These are phyloP conservation scores for Pseudogymnoascus sp. DNA, from an alignment of 2,329 filamentous ascomycete genomes.

Conservation along the genomic window DNA sequence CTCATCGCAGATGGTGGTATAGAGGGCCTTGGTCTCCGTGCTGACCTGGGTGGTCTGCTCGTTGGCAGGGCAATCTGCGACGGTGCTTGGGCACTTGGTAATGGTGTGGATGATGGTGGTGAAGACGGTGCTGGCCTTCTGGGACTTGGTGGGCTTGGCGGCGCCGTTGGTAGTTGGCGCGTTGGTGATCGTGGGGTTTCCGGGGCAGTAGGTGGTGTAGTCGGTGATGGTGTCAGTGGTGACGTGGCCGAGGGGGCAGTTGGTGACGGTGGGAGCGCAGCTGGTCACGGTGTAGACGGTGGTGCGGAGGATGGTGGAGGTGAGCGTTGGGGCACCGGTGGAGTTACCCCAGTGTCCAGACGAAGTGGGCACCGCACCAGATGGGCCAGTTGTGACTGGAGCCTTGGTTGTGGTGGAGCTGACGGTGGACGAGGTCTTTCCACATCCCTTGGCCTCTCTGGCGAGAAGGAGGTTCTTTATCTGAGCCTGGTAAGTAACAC, in stretches of 20 bases:
- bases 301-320: conserved; percentile 21
- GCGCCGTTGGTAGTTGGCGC: conserved; percentile 9
- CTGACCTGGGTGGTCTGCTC: conserved; percentile 24
- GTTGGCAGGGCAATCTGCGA: conserved; percentile 31
- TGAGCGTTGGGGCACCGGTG: conserved; percentile 12
- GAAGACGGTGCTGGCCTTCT: conserved; percentile 12
- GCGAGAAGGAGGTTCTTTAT: conserved; percentile 10
- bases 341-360: background rate
- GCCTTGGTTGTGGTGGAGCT: background rate
- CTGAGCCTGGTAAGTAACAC: background rate
- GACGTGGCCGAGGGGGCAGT: conserved; percentile 22
- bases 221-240: conserved; percentile 22
- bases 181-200: conserved; percentile 11
- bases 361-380: background rate
- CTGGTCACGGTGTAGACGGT: conserved; percentile 22
- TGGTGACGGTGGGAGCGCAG: conserved; percentile 23
- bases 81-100: conserved; percentile 26
- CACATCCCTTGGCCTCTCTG: background rate
- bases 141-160: background rate
- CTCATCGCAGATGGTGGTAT: conserved; percentile 35
- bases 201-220: conserved; percentile 23
- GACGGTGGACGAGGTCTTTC: background rate
- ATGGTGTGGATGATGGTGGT: conserved; percentile 14
- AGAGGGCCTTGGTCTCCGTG: conserved; percentile 33
- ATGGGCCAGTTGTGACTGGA: background rate